Percentiles rank a stretch among this genome's conserved stretches.
Conservation (phyloP, 805 yeast species). For the Cyberlindnera sargentensis region DNA sequence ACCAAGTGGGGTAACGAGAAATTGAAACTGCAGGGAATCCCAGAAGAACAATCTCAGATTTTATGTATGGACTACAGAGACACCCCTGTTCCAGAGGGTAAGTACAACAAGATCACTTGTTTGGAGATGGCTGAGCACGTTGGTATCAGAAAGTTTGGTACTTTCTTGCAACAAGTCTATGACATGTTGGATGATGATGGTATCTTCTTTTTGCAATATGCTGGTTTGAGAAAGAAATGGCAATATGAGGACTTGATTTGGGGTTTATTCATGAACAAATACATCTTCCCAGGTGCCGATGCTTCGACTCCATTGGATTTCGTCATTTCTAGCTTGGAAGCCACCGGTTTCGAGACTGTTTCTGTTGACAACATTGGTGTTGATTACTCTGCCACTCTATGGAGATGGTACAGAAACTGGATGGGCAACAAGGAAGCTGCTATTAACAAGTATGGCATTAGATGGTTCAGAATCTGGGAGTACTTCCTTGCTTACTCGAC, state of each 20-base stretch:
- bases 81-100: constrained; percentile 64
- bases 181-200: constrained; percentile 92
- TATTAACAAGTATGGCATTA: constrained; percentile 72
- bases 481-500: constrained; percentile 78
- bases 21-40: constrained; percentile 61
- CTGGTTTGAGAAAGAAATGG: constrained; percentile 89
- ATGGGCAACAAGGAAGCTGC: constrained; percentile 71
- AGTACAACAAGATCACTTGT: constrained; percentile 82
- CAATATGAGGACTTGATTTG: constrained; percentile 90
- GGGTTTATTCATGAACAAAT: constrained; percentile 96
- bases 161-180: constrained; percentile 73
- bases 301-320: constrained; percentile 91
- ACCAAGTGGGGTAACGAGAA: constrained; percentile 81
- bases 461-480: constrained; percentile 94
- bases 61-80: constrained; percentile 87
- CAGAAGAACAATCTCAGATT: constrained; percentile 62
- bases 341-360: constrained; percentile 80
- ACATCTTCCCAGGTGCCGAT: constrained; percentile 96
- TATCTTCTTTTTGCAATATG: constrained; percentile 76
- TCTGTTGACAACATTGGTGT: constrained; percentile 86
- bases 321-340: constrained; percentile 70
- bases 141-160: constrained; percentile 75
- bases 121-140: constrained; percentile 96
- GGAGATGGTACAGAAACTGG: constrained; percentile 97
- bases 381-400: constrained; percentile 83